Conservation (phyloP, 1,284 basidiomycete genomes). For the Anthracocystis panici-leucophaei region DNA sequence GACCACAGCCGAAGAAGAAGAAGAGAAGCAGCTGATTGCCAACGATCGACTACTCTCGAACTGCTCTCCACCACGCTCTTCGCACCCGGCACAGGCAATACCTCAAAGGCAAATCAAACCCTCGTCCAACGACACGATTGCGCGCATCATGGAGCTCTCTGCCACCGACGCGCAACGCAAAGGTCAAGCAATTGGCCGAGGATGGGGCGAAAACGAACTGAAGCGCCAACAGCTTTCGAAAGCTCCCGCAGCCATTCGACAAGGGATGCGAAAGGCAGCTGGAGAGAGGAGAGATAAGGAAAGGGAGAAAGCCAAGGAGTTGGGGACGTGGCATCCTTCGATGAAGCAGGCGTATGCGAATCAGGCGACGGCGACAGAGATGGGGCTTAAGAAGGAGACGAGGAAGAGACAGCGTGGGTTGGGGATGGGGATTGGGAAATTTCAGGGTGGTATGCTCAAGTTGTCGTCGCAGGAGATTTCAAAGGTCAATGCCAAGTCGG, state of each 20-base stretch:
- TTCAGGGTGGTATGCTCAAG: conserved; percentile 59
- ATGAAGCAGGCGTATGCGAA: conserved; percentile 51
- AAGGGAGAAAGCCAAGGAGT: conserved; percentile 61
- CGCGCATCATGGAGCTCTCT: conserved; percentile 61
- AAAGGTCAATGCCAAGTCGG: conserved; percentile 50
- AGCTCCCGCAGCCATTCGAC: conserved; percentile 60
- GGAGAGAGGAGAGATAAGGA: conserved; percentile 62
- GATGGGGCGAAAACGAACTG: conserved; percentile 60
- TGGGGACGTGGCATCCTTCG: conserved; percentile 64
- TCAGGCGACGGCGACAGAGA: conserved; percentile 55
- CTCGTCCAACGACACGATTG: conserved; percentile 62
- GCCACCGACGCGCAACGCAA: conserved; percentile 45
- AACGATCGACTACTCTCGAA: conserved; percentile 64
- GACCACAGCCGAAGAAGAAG: conserved; percentile 47
- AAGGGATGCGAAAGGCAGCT: conserved; percentile 58
- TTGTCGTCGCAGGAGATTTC: conserved; percentile 56
- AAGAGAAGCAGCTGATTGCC: conserved; percentile 59
- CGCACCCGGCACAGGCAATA: conserved; percentile 57
- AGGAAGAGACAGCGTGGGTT: conserved; percentile 57
- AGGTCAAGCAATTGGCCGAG: conserved; percentile 53
- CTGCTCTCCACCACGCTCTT: conserved; percentile 67
- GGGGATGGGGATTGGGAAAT: conserved; percentile 66
- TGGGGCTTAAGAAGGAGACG: conserved; percentile 50
- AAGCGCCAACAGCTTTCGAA: conserved; percentile 57
- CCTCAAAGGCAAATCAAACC: conserved; percentile 51